Conservation (phyloP, 1,139 yeast species). For the Hanseniaspora gamundiae region DNA sequence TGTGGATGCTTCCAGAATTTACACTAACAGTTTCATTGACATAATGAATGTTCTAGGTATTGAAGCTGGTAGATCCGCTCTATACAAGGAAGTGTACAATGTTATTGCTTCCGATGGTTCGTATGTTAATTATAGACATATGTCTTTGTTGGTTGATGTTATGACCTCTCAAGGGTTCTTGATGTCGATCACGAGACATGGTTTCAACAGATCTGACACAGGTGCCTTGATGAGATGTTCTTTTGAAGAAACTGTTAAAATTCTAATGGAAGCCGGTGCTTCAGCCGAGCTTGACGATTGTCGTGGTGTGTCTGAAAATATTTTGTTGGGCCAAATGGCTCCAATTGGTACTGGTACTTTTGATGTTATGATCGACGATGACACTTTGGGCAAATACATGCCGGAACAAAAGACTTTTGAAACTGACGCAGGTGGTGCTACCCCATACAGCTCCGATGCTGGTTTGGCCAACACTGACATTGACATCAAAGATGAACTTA, state of each 20-base stretch:
- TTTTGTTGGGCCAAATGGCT: constrained; percentile 95
- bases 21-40: constrained; percentile 94
- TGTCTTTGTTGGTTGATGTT: constrained; percentile 93
- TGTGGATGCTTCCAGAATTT: constrained; percentile 80
- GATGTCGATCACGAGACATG: constrained; percentile 99
- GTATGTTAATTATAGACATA: constrained; percentile 94
- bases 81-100: constrained; percentile 85
- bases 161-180: constrained; percentile 98
- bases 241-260: constrained; percentile 97
- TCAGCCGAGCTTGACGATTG: constrained; percentile 97
- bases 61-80: constrained; percentile 93
- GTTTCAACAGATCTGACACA: constrained; percentile 96
- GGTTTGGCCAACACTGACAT: constrained; percentile 63
- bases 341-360: constrained; percentile 98
- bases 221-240: constrained; percentile 99
- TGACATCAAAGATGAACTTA: constrained; percentile 71
- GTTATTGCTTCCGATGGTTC: constrained; percentile 99
- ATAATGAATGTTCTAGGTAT: constrained; percentile 91
- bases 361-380: constrained; percentile 90
- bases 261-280: constrained; percentile 94
- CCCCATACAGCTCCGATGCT: constrained; percentile 79
- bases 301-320: constrained; percentile 96
- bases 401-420: constrained; percentile 29
- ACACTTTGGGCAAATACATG: constrained; percentile 49
- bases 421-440: constrained; percentile 67